These are phyloP conservation scores for Hericium coralloides DNA, from an alignment of 768 basidiomycete genomes.

Conservation along the genomic window DNA sequence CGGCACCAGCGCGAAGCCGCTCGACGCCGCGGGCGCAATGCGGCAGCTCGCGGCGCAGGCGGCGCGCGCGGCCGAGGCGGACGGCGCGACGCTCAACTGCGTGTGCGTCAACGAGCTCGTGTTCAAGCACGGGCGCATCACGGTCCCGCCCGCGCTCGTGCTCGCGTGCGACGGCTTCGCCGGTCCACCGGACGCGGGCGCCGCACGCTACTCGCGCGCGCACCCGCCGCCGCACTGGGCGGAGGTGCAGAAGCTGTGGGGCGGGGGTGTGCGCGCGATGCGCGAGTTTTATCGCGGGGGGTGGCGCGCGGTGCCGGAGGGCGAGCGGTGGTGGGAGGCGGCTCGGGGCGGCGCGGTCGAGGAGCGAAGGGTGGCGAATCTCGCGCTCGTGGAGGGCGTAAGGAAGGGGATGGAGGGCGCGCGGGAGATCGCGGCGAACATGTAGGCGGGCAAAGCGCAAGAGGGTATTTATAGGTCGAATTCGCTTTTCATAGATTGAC, in stretches of 20 bases:
- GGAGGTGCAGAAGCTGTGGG: slow-evolving; percentile 16
- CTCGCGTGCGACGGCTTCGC: slow-evolving; percentile 52
- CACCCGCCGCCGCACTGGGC: slow-evolving; percentile 44
- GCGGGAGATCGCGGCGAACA: slow-evolving; percentile 5
- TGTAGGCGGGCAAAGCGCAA: neutral
- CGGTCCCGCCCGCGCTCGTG: slow-evolving; percentile 58
- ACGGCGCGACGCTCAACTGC: slow-evolving; percentile 54
- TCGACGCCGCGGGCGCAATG: neutral
- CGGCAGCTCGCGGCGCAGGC: slow-evolving; percentile 2
- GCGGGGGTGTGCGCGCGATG: slow-evolving; percentile 30
- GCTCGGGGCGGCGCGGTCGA: slow-evolving; percentile 36
- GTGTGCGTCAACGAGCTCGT: slow-evolving; percentile 54
- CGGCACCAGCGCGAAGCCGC: slow-evolving; percentile 1
- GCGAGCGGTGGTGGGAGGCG: slow-evolving; percentile 60
- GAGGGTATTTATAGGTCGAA: too few relatives aligned
- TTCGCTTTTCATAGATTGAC: too few relatives aligned
- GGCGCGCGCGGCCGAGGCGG: slow-evolving; percentile 29
- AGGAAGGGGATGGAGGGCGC: slow-evolving; percentile 25
- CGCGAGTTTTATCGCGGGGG: slow-evolving; percentile 42
- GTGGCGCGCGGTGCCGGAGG: slow-evolving; percentile 53
- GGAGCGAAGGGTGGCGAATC: slow-evolving; percentile 18
- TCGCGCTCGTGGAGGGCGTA: slow-evolving; percentile 19
- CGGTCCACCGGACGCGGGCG: slow-evolving; percentile 15
- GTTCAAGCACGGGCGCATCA: slow-evolving; percentile 66
- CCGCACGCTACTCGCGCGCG: slow-evolving; percentile 25